These are phyloP conservation scores for Lactifluus volemus DNA, from an alignment of 768 basidiomycete genomes.

Conservation along the genomic window DNA sequence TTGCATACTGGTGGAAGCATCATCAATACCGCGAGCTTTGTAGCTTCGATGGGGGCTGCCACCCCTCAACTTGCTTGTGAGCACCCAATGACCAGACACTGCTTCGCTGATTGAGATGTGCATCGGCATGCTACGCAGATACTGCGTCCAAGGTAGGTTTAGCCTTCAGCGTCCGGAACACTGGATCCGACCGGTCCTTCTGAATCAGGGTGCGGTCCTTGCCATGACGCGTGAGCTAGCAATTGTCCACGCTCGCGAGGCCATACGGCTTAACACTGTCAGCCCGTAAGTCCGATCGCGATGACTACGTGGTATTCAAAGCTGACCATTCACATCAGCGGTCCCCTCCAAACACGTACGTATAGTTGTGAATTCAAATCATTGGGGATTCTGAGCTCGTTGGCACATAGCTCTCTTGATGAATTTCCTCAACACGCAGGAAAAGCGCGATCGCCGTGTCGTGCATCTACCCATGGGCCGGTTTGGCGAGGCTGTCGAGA, in stretches of 20 bases:
- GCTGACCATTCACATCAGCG: constrained; percentile 38
- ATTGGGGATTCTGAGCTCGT: neutral
- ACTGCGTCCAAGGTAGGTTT: constrained; percentile 79
- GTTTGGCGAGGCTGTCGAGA: constrained; percentile 94
- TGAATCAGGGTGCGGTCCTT: constrained; percentile 78
- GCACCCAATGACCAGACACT: constrained; percentile 24
- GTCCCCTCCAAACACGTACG: constrained; percentile 91
- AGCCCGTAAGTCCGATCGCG: constrained; percentile 68
- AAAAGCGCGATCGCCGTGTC: constrained; percentile 87
- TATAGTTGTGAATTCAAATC: neutral
- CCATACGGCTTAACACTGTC: constrained; percentile 90
- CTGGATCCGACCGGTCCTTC: constrained; percentile 3
- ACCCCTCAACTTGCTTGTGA: constrained; percentile 96
- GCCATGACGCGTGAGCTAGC: constrained; percentile 98
- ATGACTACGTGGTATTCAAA: neutral
- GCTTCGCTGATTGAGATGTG: neutral
- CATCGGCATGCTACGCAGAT: constrained; percentile 39
- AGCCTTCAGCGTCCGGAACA: neutral
- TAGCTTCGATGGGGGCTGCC: constrained; percentile 91
- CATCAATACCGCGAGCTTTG: constrained; percentile 98
- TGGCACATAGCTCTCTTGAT: constrained; percentile 74
- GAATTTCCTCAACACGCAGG: constrained; percentile 95
- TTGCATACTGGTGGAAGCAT: constrained; percentile 81
- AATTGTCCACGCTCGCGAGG: constrained; percentile 96
- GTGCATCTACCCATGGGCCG: constrained; percentile 94